Evolutionary conservation across 768 basidiomycete genomes (phyloP).

Genomic region (Trametes coccinea): DNA sequence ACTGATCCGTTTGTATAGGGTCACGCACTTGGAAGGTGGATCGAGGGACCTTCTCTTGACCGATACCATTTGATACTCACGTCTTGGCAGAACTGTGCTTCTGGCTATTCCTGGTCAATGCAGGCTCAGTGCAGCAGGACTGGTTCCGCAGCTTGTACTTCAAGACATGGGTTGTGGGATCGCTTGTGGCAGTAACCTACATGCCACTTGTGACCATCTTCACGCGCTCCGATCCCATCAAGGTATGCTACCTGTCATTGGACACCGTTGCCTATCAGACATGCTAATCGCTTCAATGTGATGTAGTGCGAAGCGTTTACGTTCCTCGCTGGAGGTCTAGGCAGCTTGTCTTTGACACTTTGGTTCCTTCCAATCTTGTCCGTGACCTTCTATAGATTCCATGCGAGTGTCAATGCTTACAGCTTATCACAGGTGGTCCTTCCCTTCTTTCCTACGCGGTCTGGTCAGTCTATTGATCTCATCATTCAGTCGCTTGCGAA

Average conservation of each 20-base stretch:
- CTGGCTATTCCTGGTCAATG: slow-evolving; percentile 81
- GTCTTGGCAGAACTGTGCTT: slow-evolving; percentile 69
- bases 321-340: slow-evolving; percentile 68
- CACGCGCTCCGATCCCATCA: slow-evolving; percentile 57
- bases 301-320: slow-evolving; percentile 69
- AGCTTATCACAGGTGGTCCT: slow-evolving; percentile 48
- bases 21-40: slow-evolving; percentile 78
- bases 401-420: slow-evolving; percentile 7
- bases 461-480: slow-evolving; percentile 45
- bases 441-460: slow-evolving; percentile 62
- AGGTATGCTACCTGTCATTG: slow-evolving; percentile 39
- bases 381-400: slow-evolving; percentile 25
- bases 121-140: slow-evolving; percentile 58
- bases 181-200: slow-evolving; percentile 55
- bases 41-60: neutral
- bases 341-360: slow-evolving; percentile 67
- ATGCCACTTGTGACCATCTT: slow-evolving; percentile 73
- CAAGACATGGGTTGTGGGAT: slow-evolving; percentile 71
- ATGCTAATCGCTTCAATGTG: slow-evolving; percentile 7
- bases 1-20: slow-evolving; percentile 40
- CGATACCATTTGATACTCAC: neutral
- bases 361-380: slow-evolving; percentile 75
- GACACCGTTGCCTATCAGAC: neutral
- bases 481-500: neutral
- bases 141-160: slow-evolving; percentile 82